A percentile compares a stretch with the other conserved stretches of the same genome.
Conservation (phyloP, 768 basidiomycete genomes). For the Trametes gibbosa region DNA sequence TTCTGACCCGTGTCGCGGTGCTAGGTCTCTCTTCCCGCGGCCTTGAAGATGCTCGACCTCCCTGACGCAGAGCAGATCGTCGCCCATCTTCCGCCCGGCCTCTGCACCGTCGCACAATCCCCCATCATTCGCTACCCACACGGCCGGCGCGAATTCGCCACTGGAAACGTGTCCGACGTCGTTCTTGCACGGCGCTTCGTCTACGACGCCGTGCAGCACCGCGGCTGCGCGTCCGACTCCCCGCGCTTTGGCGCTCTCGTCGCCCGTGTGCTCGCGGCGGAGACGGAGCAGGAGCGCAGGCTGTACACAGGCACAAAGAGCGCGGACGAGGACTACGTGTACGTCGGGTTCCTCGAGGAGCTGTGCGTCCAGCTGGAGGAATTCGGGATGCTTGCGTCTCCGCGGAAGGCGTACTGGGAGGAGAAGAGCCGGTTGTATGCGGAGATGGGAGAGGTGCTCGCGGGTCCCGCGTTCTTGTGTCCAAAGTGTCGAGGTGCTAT, state of each 20-base stretch:
- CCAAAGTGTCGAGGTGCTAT: constrained; percentile 16
- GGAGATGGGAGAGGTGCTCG: not conserved
- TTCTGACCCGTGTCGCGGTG: not conserved
- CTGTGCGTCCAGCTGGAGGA: constrained; percentile 1
- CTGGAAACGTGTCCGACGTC: constrained; percentile 23
- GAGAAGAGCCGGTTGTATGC: not conserved
- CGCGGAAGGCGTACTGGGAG: constrained; percentile 18
- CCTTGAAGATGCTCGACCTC: constrained; percentile 2
- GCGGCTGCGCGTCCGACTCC: not conserved
- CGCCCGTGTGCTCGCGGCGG: not conserved
- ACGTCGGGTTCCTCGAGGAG: not conserved
- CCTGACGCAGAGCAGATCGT: not conserved
- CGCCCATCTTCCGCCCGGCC: constrained; percentile 17
- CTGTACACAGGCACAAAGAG: not conserved
- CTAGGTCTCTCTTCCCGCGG: not conserved
- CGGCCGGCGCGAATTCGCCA: constrained; percentile 8
- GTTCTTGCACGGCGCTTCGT: constrained; percentile 20
- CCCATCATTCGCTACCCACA: constrained; percentile 20
- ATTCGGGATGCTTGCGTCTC: constrained; percentile 9
- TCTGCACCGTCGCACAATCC: constrained; percentile 17
- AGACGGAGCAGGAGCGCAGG: not conserved
- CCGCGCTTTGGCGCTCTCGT: not conserved
- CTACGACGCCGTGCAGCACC: constrained; percentile 19
- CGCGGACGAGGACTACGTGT: not conserved
- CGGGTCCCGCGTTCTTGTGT: constrained; percentile 7